Conservation (phyloP, 208 protist genomes). For the Leishmania lainsoni region DNA sequence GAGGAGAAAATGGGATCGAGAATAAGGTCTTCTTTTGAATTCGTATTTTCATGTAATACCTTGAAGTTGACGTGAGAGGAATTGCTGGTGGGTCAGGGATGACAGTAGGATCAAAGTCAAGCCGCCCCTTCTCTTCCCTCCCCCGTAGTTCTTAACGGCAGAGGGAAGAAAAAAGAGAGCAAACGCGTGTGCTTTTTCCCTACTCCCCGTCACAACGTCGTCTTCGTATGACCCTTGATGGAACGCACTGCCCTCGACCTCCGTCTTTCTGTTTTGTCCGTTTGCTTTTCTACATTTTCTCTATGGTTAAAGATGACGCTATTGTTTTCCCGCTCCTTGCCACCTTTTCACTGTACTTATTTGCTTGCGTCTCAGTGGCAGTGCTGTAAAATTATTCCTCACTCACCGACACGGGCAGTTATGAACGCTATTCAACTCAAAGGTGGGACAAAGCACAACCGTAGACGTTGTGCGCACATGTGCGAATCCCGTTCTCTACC, state of each 20-base stretch:
- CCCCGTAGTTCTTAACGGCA: not conserved
- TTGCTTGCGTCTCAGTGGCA: not conserved
- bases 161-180: not conserved
- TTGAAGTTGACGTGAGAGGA: not conserved
- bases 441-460: not conserved
- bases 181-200: not conserved
- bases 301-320: not conserved
- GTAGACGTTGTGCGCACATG: not conserved
- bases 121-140: not conserved
- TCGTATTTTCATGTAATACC: not conserved
- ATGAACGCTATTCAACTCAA: not conserved
- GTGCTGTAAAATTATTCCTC: not conserved
- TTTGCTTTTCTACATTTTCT: constrained; percentile 11
- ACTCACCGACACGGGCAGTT: not conserved
- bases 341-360: not conserved
- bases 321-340: not conserved
- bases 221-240: constrained; percentile 1
- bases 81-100: not conserved
- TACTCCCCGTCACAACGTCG: not conserved
- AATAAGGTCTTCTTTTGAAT: constrained; percentile 8
- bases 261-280: not conserved
- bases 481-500: not conserved
- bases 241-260: not conserved
- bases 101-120: not conserved
- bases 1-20: constrained; percentile 7